Conservation (phyloP, 352 stramenopile genomes). For the Globisporangium nodosum region DNA sequence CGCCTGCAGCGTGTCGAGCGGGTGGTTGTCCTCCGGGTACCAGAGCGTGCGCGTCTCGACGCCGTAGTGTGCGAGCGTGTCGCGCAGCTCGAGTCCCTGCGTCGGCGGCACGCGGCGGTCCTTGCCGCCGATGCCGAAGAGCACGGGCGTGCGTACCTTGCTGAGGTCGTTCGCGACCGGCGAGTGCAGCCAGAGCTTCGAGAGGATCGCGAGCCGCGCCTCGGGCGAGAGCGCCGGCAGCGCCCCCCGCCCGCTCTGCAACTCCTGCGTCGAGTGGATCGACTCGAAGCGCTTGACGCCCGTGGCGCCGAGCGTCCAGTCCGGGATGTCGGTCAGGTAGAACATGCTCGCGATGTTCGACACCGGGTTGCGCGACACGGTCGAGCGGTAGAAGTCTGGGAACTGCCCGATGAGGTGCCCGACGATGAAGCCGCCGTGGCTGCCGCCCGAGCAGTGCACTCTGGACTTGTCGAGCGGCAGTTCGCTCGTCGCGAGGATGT, state of each 20-base stretch:
- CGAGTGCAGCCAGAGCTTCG: slow-evolving; percentile 85
- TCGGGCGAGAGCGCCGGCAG: slow-evolving; percentile 32
- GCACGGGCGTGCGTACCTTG: slow-evolving; percentile 83
- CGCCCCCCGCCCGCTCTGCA: slow-evolving; percentile 21
- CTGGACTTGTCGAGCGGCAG: slow-evolving; percentile 62
- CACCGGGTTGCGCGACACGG: slow-evolving; percentile 87
- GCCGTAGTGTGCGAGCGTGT: slow-evolving; percentile 64
- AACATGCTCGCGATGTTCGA: slow-evolving; percentile 93
- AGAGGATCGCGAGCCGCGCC: slow-evolving; percentile 52
- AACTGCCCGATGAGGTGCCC: slow-evolving; percentile 92
- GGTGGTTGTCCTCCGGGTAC: slow-evolving; percentile 75
- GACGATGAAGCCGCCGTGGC: slow-evolving; percentile 94
- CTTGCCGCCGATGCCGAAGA: slow-evolving; percentile 90
- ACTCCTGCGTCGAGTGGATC: slow-evolving; percentile 61
- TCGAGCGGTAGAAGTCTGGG: slow-evolving; percentile 92
- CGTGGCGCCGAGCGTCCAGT: slow-evolving; percentile 91
- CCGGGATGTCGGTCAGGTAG: slow-evolving; percentile 95
- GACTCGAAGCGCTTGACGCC: slow-evolving; percentile 85
- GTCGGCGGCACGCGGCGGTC: slow-evolving; percentile 89
- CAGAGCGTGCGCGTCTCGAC: slow-evolving; percentile 53
- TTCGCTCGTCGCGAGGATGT: slow-evolving; percentile 59
- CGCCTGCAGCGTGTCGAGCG: slow-evolving; percentile 57
- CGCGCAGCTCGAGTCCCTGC: slow-evolving; percentile 92
- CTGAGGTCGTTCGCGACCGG: slow-evolving; percentile 84
- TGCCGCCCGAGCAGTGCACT: slow-evolving; percentile 92